Base-by-base conservation (phyloP, 108 stramenopile genomes). In the Skeletonema grethae region DNA sequence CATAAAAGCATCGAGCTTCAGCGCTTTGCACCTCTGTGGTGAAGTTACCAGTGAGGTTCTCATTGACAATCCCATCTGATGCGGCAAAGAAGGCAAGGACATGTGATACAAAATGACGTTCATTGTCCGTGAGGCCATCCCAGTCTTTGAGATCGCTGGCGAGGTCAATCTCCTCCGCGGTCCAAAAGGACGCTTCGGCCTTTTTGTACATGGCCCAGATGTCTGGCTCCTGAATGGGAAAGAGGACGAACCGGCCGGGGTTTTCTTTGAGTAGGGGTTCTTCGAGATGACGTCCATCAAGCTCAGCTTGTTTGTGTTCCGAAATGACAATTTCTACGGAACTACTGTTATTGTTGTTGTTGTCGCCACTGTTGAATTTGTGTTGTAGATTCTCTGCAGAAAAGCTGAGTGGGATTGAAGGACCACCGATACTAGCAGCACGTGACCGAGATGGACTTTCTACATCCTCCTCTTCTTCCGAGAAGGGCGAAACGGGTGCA, bases 1-100 rank as follows among this genome's bases (percentile, higher is more conserved):
- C 99, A 80, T 99, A 99, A 83, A 99, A 99, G 82, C 99, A 99
- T n/a, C 99, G 86, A 24, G 99, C 99, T 85, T 99, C 99, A 3
- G 98, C 80, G 4, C 85, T 76, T 63, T 95, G 95, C 11, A 99
- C 92, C 81, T 99, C 98, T 18, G 90, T 97, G 70, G 94, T 87
- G 75, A 99, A 99, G 86, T 99, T 98, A 46, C 88, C 86, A 7
- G 97, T 95, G 36, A 99, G 84, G 82, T 99, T 99, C 77, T 99
- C 99, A 79, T 98, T 98, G 57, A 99, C 99, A 72, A 99, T 99
- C 18, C 99, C 99, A 71, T 99, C 99, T 4, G 90, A 90, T 12
- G 98, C 97, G 15, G 99, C 99, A 65, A 99, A 99, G 82, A 99
- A 99, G 58, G 99, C 99, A 13, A 99, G 82, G 24, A 99, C 92